Evolutionary conservation across 768 basidiomycete species (phyloP).

Genomic region (Hydnum rufescens): DNA sequence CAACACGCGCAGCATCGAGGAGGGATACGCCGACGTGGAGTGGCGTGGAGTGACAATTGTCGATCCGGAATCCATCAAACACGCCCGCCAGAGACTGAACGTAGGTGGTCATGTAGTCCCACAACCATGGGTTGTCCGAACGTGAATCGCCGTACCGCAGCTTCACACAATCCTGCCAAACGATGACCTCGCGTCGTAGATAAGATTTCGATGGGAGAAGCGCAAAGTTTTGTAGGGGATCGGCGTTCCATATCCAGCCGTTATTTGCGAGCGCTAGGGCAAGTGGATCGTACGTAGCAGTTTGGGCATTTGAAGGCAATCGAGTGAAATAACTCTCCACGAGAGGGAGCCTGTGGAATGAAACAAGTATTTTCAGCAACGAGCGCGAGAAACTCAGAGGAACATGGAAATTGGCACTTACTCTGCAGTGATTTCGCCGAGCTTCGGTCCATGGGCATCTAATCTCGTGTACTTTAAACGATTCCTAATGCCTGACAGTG

Average conservation of each 20-base stretch:
- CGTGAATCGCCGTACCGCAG: slow-evolving; percentile 76
- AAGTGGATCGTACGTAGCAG: slow-evolving; percentile 25
- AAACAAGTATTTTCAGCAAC: background rate
- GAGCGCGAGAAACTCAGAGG: background rate
- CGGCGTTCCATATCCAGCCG: slow-evolving; percentile 97
- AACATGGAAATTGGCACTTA: slow-evolving; percentile 21
- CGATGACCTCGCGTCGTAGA: slow-evolving; percentile 87
- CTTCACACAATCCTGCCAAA: slow-evolving; percentile 97
- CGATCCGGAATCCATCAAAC: slow-evolving; percentile 94
- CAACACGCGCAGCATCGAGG: slow-evolving; percentile 75
- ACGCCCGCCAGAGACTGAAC: slow-evolving; percentile 56
- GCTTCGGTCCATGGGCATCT: slow-evolving; percentile 62
- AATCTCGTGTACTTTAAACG: slow-evolving; percentile 64
- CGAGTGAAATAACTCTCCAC: slow-evolving; percentile 90
- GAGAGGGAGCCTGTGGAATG: slow-evolving; percentile 42
- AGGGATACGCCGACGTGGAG: slow-evolving; percentile 88
- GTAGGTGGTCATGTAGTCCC: slow-evolving; percentile 78
- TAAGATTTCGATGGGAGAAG: slow-evolving; percentile 84
- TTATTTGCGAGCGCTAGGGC: slow-evolving; percentile 85
- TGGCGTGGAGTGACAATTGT: slow-evolving; percentile 97
- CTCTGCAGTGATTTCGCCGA: slow-evolving; percentile 60
- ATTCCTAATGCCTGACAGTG: slow-evolving; percentile 53
- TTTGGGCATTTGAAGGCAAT: slow-evolving; percentile 27
- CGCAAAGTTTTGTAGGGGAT: slow-evolving; percentile 90
- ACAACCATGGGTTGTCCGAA: slow-evolving; percentile 79